Evolutionary conservation across 148 eudicot species (phyloP).

Genomic region (Arbutus unedo): DNA sequence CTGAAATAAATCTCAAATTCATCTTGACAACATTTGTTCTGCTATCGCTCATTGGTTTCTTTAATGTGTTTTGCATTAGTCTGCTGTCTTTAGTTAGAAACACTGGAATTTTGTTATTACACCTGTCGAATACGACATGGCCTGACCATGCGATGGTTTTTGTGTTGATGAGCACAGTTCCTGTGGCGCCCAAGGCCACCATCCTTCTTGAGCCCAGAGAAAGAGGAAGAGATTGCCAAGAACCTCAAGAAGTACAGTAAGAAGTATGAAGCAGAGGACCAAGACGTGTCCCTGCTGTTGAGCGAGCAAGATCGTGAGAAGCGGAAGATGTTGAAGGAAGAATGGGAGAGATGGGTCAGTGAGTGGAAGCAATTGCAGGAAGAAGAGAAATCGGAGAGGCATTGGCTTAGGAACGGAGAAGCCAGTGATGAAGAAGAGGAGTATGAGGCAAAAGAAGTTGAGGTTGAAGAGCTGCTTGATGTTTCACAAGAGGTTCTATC

Average conservation of each 20-base stretch:
- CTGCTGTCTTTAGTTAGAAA: not conserved
- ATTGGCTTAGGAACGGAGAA: slow-evolving; percentile 69
- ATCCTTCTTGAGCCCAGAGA: slow-evolving; percentile 69
- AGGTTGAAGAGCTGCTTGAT: slow-evolving; percentile 71
- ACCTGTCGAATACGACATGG: not conserved
- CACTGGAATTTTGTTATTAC: not conserved
- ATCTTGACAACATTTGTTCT: not conserved
- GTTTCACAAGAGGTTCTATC: slow-evolving; percentile 53
- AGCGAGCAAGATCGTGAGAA: slow-evolving; percentile 94
- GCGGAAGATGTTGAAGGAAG: slow-evolving; percentile 74
- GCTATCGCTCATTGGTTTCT: not conserved
- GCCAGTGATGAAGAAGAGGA: slow-evolving; percentile 95
- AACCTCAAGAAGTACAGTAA: slow-evolving; percentile 85
- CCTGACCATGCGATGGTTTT: not conserved
- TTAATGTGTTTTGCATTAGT: not conserved
- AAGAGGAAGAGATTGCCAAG: slow-evolving; percentile 90
- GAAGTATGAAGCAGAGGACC: slow-evolving; percentile 90
- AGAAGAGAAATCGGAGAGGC: slow-evolving; percentile 62
- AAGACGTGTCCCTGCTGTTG: slow-evolving; percentile 68
- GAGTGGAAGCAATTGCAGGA: slow-evolving; percentile 70
- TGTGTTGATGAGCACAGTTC: slow-evolving; percentile 39
- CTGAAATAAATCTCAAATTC: not conserved
- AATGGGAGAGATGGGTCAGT: slow-evolving; percentile 74
- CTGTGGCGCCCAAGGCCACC: slow-evolving; percentile 93
- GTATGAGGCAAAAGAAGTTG: slow-evolving; percentile 86